Evolutionary conservation across 768 basidiomycete genomes (phyloP).

Genomic region (Termitomyces sp.): DNA sequence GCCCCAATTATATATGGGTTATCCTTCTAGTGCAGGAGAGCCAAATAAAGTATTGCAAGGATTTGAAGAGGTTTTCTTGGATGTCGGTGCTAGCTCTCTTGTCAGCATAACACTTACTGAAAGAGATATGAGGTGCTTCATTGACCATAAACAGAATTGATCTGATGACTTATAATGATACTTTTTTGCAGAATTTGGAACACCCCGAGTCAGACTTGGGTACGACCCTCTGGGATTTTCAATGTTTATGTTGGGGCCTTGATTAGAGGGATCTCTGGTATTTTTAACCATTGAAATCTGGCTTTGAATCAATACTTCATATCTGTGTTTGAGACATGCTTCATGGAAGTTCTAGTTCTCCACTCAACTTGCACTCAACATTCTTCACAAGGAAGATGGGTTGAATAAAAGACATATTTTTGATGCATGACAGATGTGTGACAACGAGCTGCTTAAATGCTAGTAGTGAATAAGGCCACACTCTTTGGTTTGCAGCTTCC

Average conservation of each 20-base stretch:
- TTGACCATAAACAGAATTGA: not conserved
- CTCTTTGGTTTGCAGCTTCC: too few species aligned
- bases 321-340: too few species aligned
- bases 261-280: constrained; percentile 25
- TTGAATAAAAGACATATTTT: too few species aligned
- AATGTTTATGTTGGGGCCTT: constrained; percentile 48
- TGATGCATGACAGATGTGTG: too few species aligned
- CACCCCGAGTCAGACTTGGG: constrained; percentile 42
- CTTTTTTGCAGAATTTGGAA: constrained; percentile 45
- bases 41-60: constrained; percentile 45
- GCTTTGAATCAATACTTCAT: too few species aligned
- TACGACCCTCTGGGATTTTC: constrained; percentile 45
- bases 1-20: constrained; percentile 49
- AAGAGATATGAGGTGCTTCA: constrained; percentile 40
- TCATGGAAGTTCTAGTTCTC: too few species aligned
- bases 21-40: constrained; percentile 38
- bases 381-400: too few species aligned
- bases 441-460: too few species aligned
- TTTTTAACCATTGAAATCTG: too few species aligned
- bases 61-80: constrained; percentile 41
- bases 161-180: not conserved
- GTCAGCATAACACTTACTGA: constrained; percentile 32
- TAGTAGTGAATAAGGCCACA: too few species aligned
- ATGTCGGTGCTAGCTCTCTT: constrained; percentile 25
- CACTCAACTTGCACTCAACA: too few species aligned